Evolutionary conservation across 192 early-diverging fungal genomes (phyloP).

Genomic region (Coemansia sp.): DNA sequence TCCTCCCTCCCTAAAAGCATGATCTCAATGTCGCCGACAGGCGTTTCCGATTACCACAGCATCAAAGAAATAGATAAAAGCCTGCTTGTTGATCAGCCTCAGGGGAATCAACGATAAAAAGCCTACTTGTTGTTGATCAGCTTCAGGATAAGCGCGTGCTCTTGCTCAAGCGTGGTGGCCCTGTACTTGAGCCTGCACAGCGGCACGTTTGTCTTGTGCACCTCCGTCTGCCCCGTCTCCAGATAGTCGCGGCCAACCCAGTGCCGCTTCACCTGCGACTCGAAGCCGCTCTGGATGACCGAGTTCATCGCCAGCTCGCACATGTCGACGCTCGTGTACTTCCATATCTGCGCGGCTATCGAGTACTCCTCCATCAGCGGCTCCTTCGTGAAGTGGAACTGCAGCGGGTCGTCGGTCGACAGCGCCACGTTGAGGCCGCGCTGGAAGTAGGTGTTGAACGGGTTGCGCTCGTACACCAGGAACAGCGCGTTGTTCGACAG

Average conservation of each 20-base stretch:
- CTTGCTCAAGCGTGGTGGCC: slow-evolving; percentile 84
- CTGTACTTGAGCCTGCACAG: slow-evolving; percentile 83
- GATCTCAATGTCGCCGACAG: not conserved
- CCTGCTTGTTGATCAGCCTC: slow-evolving; percentile 5
- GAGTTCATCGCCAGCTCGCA: slow-evolving; percentile 94
- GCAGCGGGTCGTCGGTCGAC: slow-evolving; percentile 94
- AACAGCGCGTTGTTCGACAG: slow-evolving; percentile 97
- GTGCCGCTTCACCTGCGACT: slow-evolving; percentile 82
- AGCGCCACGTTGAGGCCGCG: slow-evolving; percentile 90
- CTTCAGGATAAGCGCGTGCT: slow-evolving; percentile 49
- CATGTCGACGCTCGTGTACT: slow-evolving; percentile 88
- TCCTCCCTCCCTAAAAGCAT: too few relatives aligned
- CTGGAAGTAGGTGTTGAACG: slow-evolving; percentile 88
- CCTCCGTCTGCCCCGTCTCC: slow-evolving; percentile 75
- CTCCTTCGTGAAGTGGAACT: slow-evolving; percentile 97
- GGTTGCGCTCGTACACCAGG: slow-evolving; percentile 90
- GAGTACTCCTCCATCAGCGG: slow-evolving; percentile 97
- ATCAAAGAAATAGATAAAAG: not conserved
- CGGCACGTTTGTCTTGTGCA: slow-evolving; percentile 92
- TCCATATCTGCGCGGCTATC: slow-evolving; percentile 96
- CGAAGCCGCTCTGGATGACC: slow-evolving; percentile 88
- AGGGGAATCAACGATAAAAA: too few relatives aligned
- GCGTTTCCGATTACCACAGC: not conserved
- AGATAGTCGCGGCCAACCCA: slow-evolving; percentile 85
- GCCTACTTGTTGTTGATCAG: slow-evolving; percentile 4